Percentiles rank a stretch among this genome's conserved stretches.
These are phyloP conservation scores for Scutellospora calospora DNA, from an alignment of 371 early-diverging fungal species.

Conservation along the genomic window DNA sequence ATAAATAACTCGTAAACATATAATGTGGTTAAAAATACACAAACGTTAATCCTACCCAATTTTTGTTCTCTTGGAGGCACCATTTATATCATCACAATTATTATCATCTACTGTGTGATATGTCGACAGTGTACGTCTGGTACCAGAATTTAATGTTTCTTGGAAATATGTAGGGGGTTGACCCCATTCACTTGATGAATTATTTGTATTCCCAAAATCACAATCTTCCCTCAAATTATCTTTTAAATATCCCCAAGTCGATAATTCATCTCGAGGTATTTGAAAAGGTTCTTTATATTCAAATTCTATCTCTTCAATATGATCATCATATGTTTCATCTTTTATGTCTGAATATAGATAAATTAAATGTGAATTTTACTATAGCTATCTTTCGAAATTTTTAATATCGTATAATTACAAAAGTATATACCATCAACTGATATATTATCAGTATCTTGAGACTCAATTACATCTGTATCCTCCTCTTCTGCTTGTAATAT, in stretches of 20 bases:
- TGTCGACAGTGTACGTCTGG: constrained; percentile 19
- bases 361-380: neutral
- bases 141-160: neutral
- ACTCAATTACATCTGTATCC: neutral
- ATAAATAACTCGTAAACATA: too few species aligned
- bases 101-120: neutral
- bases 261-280: neutral
- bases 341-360: neutral
- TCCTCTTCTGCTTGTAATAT: constrained; percentile 5
- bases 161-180: neutral
- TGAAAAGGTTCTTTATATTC: neutral
- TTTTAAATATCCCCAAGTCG: neutral
- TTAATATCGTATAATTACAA: neutral
- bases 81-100: neutral
- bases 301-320: constrained; percentile 4
- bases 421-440: neutral
- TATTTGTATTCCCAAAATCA: neutral
- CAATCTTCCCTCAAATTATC: neutral
- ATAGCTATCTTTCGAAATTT: neutral
- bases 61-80: constrained; percentile 8
- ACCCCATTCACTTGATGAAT: neutral
- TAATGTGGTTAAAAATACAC: too few species aligned
- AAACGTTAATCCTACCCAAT: constrained; percentile 2
- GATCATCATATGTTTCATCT: neutral
- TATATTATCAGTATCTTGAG: neutral